Evolutionary conservation across 345 rosid species (phyloP), one percentile per base, ranked within the genome.

Genomic region (Gossypium longicalyx): DNA sequence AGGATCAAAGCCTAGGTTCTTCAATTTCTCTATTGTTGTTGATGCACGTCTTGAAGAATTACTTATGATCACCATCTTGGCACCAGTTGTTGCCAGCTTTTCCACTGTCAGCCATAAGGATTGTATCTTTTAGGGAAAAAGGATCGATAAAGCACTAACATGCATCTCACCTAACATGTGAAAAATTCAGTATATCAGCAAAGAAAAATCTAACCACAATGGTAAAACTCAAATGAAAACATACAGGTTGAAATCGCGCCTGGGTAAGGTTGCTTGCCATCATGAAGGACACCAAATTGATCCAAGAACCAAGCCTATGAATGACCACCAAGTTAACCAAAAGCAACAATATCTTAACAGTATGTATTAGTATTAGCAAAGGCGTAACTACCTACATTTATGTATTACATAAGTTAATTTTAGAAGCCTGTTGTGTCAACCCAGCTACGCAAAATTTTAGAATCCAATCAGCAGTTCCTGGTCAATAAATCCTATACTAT

Each of bases 281-380:
- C 97, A 74, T 92, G 99, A 80, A 94, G 99, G 19, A 94, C 98
- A 69, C 99, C 99, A 74, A 87, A 95, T 74, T 95, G 99, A 87
- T 93, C 99, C 77, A 95, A 83, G 60, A 95, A 85, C 99, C 98
- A 95, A 27, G 91, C 97, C 99, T 94, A 86, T 43, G 16, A 43
- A 70, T 23, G 53, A 75, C 56, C 71, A 25, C 12, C 44, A 71
- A 23, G 62, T 72, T 74, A 76, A 53, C 54, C 27, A 41, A 34
- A 45, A 64, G 47, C 51, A 59, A 60, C 53, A 34, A 62, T 49
- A 49, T 12, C 49, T 60, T 7, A 12, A 43, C 43, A 15, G 29
- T 54, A 65, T 23, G 23, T 29, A 8, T 23, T 7, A 49, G 64
- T 73, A 57, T 51, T 54, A 23, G 65, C 44, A 74, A 59, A 62